phyloP scores from a whole-genome alignment of 106 monocot species.

The Acanthochlamys bracteata region DNA sequence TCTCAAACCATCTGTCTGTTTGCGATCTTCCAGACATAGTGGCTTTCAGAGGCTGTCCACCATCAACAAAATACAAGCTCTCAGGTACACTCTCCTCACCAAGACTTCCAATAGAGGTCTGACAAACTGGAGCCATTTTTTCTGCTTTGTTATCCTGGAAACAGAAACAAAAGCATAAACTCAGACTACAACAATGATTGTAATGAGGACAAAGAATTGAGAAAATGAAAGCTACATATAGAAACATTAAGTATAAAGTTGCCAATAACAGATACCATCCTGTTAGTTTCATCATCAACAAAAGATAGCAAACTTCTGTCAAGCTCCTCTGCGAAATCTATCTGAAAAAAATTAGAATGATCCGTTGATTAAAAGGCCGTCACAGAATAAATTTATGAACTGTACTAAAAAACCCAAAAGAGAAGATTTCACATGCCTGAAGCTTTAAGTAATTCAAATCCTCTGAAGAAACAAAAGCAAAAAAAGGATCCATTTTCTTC shows the following conservation, averaged over 20 bases:
- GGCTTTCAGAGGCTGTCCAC: constrained; percentile 6
- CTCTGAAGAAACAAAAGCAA: constrained; percentile 42
- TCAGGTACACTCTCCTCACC: constrained; percentile 10
- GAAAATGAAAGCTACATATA: no score
- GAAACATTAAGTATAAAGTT: background rate
- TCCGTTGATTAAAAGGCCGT: background rate
- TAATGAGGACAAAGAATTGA: no score
- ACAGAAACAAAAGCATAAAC: constrained; percentile 4
- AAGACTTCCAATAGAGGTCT: background rate
- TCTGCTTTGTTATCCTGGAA: constrained; percentile 26
- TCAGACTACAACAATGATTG: background rate
- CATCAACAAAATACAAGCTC: constrained; percentile 11
- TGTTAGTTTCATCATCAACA: constrained; percentile 21
- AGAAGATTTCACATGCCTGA: constrained; percentile 45
- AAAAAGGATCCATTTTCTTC: constrained; percentile 56
- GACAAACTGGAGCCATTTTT: constrained; percentile 13
- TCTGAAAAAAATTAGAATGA: constrained; percentile 21
- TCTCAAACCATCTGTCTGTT: constrained; percentile 42
- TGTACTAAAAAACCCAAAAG: no score
- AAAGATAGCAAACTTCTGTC: constrained; percentile 34
- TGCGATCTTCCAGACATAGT: constrained; percentile 20
- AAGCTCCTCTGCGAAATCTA: constrained; percentile 54
- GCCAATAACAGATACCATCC: constrained; percentile 11
- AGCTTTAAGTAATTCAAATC: constrained; percentile 39
- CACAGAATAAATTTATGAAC: no score